A percentile compares a stretch with the other conserved stretches of the same genome.
Conservation (phyloP, 257 asterid genomes). For the Petunia secreta region DNA sequence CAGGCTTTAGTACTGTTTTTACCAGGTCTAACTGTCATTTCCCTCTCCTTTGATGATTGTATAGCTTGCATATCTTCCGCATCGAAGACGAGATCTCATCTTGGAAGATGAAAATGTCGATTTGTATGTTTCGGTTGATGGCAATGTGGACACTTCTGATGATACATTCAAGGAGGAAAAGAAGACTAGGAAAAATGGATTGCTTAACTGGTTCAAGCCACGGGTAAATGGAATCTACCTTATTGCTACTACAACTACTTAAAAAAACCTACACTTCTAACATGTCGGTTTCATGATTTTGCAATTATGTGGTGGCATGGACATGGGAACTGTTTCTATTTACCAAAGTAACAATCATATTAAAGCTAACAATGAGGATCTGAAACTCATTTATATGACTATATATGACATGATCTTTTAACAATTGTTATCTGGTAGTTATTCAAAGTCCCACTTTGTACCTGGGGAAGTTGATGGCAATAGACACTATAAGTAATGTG, state of each 20-base stretch:
- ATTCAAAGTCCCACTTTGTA: neutral
- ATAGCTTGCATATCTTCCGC: constrained; percentile 99
- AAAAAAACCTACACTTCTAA: neutral
- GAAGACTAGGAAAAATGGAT: constrained; percentile 81
- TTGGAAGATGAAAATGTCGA: constrained; percentile 86
- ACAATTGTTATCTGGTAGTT: neutral
- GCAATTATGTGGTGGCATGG: constrained; percentile 15
- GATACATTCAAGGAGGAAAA: constrained; percentile 76
- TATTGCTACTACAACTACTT: neutral
- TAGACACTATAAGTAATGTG: constrained; percentile 2
- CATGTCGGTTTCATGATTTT: constrained; percentile 18
- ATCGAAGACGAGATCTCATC: constrained; percentile 88
- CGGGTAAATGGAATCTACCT: constrained; percentile 62
- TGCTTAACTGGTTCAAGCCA: constrained; percentile 88
- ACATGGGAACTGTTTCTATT: neutral
- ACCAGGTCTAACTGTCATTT: constrained; percentile 11
- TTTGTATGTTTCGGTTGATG: constrained; percentile 67
- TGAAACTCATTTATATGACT: neutral
- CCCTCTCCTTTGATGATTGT: neutral
- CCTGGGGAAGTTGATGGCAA: neutral
- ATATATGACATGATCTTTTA: neutral
- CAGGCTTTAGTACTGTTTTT: neutral
- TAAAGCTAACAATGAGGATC: constrained; percentile 13
- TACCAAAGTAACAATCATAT: neutral
- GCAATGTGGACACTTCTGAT: constrained; percentile 60